Percentiles rank a stretch among this genome's conserved stretches.
phyloP scores from a whole-genome alignment of 2,329 filamentous ascomycete genomes.

The Chaetomium strumarium region DNA sequence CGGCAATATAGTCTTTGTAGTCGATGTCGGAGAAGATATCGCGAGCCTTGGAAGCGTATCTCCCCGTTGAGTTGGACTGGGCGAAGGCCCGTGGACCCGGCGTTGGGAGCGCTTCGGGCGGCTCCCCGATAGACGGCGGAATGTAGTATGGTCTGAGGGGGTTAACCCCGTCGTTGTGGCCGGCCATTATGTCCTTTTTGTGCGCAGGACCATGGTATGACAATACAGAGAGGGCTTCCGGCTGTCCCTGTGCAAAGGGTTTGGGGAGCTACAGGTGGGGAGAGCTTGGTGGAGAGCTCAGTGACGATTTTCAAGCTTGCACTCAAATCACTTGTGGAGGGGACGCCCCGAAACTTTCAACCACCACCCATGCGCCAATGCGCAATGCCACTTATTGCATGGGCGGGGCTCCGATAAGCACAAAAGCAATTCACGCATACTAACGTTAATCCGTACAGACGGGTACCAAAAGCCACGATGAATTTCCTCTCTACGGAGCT shows the following conservation, averaged over 20 bases:
- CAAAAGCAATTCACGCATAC: background rate
- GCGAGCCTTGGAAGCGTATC: slow-evolving; percentile 62
- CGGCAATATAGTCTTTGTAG: slow-evolving; percentile 79
- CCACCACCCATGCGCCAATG: background rate
- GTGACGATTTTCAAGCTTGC: slow-evolving; percentile 12
- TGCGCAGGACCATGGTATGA: slow-evolving; percentile 14
- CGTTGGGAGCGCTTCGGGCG: slow-evolving; percentile 31
- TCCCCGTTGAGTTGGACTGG: slow-evolving; percentile 37
- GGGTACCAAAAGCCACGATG: background rate
- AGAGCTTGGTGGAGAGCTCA: background rate
- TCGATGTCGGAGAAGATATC: slow-evolving; percentile 87
- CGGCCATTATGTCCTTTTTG: slow-evolving; percentile 36
- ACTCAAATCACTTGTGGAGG: slow-evolving; percentile 9
- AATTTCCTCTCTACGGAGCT: slow-evolving; percentile 16
- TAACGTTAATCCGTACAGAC: too few species aligned
- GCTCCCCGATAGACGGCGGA: slow-evolving; percentile 50
- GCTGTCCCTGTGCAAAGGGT: background rate
- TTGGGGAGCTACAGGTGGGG: background rate
- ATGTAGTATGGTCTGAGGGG: slow-evolving; percentile 67
- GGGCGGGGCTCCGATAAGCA: slow-evolving; percentile 16
- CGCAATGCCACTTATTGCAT: slow-evolving; percentile 17
- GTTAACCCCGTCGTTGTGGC: slow-evolving; percentile 46
- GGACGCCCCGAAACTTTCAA: background rate
- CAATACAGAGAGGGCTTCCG: background rate
- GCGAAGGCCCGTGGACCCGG: slow-evolving; percentile 42